A percentile compares a stretch with the other conserved stretches of the same genome.
Conservation (phyloP, 768 basidiomycete species). For the Boletus barrowsii region DNA sequence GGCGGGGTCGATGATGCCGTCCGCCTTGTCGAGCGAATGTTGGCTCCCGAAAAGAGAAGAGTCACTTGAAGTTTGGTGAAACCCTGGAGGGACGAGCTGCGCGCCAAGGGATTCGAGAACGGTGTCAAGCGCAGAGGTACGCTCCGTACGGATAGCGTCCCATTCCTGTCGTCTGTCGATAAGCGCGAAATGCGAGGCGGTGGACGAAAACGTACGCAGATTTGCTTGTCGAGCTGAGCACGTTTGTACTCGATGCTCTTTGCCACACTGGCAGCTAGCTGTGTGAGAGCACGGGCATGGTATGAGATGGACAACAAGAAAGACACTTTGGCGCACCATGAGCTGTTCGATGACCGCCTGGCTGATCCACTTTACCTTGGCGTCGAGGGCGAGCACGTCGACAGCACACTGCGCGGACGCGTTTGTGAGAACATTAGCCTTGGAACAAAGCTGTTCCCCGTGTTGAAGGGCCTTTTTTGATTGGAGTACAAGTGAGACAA, state of each 20-base stretch:
- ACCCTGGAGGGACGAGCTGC: constrained; percentile 75
- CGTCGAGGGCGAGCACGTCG: constrained; percentile 74
- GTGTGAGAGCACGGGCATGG: background rate
- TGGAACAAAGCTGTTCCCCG: constrained; percentile 71
- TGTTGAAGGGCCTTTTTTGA: constrained; percentile 82
- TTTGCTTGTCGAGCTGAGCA: constrained; percentile 52
- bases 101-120: constrained; percentile 70
- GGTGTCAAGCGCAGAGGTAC: constrained; percentile 59
- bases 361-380: constrained; percentile 75
- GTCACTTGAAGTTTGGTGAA: constrained; percentile 62
- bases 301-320: background rate
- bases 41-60: constrained; percentile 83
- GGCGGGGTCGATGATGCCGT: constrained; percentile 38
- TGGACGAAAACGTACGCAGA: constrained; percentile 45
- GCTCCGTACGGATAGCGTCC: constrained; percentile 61
- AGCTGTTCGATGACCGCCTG: constrained; percentile 75
- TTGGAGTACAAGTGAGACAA: constrained; percentile 72
- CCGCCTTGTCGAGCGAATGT: constrained; percentile 44
- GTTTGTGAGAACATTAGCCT: constrained; percentile 61
- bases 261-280: constrained; percentile 73
- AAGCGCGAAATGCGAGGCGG: background rate
- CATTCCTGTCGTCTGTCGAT: constrained; percentile 50
- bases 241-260: constrained; percentile 75
- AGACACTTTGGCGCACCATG: constrained; percentile 42
- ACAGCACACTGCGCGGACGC: constrained; percentile 63